A percentile compares a stretch with the other conserved stretches of the same genome.
Evolutionary conservation across 768 basidiomycete species (phyloP).

Genomic region (Rhizopogon sp.): DNA sequence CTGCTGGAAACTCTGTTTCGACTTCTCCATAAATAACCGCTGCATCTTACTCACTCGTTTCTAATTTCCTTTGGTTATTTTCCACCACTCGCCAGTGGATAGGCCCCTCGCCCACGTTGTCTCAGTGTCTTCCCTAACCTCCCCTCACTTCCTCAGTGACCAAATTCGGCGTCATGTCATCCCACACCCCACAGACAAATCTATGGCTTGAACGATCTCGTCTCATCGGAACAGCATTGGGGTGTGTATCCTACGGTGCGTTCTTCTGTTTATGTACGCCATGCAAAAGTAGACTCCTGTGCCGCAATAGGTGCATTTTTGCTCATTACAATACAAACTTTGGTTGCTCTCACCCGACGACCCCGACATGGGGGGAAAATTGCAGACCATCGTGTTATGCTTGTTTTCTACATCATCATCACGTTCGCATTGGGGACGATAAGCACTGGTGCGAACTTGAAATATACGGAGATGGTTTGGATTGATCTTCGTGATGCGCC

Average conservation of each 20-base stretch:
- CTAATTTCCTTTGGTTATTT: no score
- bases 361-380: not conserved
- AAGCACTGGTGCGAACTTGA: conserved; percentile 17
- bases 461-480: conserved; percentile 28
- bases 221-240: conserved; percentile 14
- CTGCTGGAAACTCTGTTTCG: not conserved
- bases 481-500: conserved; percentile 22
- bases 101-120: no score
- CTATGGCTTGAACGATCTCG: conserved; percentile 23
- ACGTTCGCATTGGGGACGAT: conserved; percentile 24
- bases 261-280: not conserved
- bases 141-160: not conserved
- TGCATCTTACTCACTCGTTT: no score
- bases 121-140: not conserved
- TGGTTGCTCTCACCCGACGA: not conserved
- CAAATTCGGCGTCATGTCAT: conserved; percentile 7
- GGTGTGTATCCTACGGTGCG: conserved; percentile 17
- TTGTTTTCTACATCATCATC: conserved; percentile 16
- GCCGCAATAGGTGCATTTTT: conserved; percentile 14
- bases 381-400: not conserved
- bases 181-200: conserved; percentile 11
- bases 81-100: no score
- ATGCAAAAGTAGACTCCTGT: not conserved
- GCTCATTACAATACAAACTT: conserved; percentile 15
- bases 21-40: not conserved